Conservation (phyloP, 768 basidiomycete genomes). For the Hygrocybe coccinea region DNA sequence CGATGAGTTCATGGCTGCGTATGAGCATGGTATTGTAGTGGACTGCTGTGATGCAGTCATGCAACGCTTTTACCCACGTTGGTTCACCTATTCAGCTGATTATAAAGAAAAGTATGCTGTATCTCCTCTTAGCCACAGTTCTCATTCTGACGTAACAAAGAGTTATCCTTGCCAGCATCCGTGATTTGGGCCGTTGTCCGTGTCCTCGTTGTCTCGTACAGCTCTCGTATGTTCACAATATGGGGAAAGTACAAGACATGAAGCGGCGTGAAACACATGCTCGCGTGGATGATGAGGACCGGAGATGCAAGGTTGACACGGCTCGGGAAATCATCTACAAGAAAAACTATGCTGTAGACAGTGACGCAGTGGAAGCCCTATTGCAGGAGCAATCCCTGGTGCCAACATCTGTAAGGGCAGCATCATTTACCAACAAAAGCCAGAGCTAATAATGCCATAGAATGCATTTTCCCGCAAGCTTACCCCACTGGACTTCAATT, state of each 20-base stretch:
- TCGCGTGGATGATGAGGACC: slow-evolving; percentile 12
- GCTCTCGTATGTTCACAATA: slow-evolving; percentile 22
- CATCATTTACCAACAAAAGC: background rate
- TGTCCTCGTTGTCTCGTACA: slow-evolving; percentile 34
- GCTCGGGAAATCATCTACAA: slow-evolving; percentile 27
- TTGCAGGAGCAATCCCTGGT: slow-evolving; percentile 27
- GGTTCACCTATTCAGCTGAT: slow-evolving; percentile 36
- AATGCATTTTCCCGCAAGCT: slow-evolving; percentile 25
- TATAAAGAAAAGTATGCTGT: slow-evolving; percentile 39
- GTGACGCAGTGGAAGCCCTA: slow-evolving; percentile 21
- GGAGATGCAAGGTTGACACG: slow-evolving; percentile 5
- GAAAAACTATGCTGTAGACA: slow-evolving; percentile 22
- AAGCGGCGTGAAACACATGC: background rate
- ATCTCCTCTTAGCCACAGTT: too few species aligned
- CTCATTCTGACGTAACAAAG: too few species aligned
- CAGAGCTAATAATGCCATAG: slow-evolving; percentile 9
- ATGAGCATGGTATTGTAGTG: slow-evolving; percentile 30
- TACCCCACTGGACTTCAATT: background rate
- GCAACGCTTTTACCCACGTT: slow-evolving; percentile 31
- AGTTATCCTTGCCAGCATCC: slow-evolving; percentile 31
- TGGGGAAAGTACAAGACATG: slow-evolving; percentile 29
- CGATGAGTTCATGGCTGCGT: slow-evolving; percentile 30
- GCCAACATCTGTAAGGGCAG: slow-evolving; percentile 22
- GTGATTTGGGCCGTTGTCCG: slow-evolving; percentile 34
- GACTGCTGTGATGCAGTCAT: slow-evolving; percentile 27